Evolutionary conservation across 2,329 filamentous ascomycete genomes (phyloP), one percentile per base, ranked within the genome.

Genomic region (Fusarium mangiferae): DNA sequence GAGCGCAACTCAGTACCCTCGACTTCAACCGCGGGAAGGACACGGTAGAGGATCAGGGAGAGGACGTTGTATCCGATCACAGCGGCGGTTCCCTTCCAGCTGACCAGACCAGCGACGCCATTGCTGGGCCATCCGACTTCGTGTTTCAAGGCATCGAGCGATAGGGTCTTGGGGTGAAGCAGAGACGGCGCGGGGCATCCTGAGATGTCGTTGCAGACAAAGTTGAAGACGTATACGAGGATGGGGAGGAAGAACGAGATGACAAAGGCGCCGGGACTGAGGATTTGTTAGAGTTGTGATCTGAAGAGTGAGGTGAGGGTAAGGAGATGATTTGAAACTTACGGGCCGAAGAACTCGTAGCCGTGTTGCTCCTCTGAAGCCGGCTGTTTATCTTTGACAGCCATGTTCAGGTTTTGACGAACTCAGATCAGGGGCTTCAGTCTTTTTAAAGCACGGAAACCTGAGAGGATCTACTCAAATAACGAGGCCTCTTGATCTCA

Each of bases 161-260:
- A 91, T 68, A 98, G 84, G 14, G 89, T 92, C 64, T 88, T 91
- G 38, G 93, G 95, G 75, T 88, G 87, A 42, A 97, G 88, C 14
- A 96, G 87, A 8, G 93, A 94, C 7, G 95, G 94, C 6, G 94
- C 92, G 52, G 96, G 96, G 80, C 96, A 98, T 66, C 96, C 96
- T 14, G 94, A 92, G 73, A 97, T 86, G 82, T 98, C 95, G 84
- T 98, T 98, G 88, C 96, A 98, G 78, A 92, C 86, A 80, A 98
- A 97, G 52, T 91, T 88, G 80, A 96, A 92, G 77, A 91, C 81
- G 84, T 96, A 97, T 77, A 94, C 89, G 73, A 95, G 87, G 46
- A 95, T 69, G 0, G 96, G 96, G 2, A 98, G 90, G 64, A 92
- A 91, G 78, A 97, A 92, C 13, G 93, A 93, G 79, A 98, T 94